Evolutionary conservation across 768 basidiomycete genomes (phyloP).

Genomic region (Collybia sordida): DNA sequence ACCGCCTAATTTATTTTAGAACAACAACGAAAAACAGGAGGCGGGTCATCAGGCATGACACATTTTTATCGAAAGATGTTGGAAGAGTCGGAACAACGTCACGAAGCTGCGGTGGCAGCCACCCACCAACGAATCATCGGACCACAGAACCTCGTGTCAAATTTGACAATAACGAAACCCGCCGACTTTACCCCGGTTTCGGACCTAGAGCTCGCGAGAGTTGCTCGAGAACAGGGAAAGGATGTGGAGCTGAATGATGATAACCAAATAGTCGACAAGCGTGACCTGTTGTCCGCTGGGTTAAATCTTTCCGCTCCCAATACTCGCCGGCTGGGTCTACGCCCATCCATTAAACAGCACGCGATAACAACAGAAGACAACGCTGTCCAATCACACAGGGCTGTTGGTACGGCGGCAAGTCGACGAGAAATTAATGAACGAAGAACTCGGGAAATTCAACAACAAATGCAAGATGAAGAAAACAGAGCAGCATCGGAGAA

Average conservation of each 20-base stretch:
- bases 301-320: slow-evolving; percentile 87
- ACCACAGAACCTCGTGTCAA: slow-evolving; percentile 60
- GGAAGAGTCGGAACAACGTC: slow-evolving; percentile 77
- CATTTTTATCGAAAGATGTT: slow-evolving; percentile 81
- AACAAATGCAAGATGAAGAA: slow-evolving; percentile 77
- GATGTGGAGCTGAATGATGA: slow-evolving; percentile 95
- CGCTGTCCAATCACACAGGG: slow-evolving; percentile 54
- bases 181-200: slow-evolving; percentile 59
- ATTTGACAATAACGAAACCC: slow-evolving; percentile 78
- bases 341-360: slow-evolving; percentile 24
- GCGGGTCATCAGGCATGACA: slow-evolving; percentile 70
- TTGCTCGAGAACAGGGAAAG: slow-evolving; percentile 75
- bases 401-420: slow-evolving; percentile 81
- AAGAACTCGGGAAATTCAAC: slow-evolving; percentile 71
- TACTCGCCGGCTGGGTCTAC: slow-evolving; percentile 65
- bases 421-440: slow-evolving; percentile 83
- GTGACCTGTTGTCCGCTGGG: slow-evolving; percentile 88
- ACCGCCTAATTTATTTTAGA: slow-evolving; percentile 34
- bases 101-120: slow-evolving; percentile 87
- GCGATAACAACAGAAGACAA: slow-evolving; percentile 23
- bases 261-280: slow-evolving; percentile 95
- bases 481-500: slow-evolving; percentile 56
- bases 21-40: slow-evolving; percentile 59
- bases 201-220: slow-evolving; percentile 71
- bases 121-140: slow-evolving; percentile 60